These are phyloP conservation scores for Ceratocystis colombiana DNA, from an alignment of 2,329 filamentous ascomycete species.

Conservation along the genomic window DNA sequence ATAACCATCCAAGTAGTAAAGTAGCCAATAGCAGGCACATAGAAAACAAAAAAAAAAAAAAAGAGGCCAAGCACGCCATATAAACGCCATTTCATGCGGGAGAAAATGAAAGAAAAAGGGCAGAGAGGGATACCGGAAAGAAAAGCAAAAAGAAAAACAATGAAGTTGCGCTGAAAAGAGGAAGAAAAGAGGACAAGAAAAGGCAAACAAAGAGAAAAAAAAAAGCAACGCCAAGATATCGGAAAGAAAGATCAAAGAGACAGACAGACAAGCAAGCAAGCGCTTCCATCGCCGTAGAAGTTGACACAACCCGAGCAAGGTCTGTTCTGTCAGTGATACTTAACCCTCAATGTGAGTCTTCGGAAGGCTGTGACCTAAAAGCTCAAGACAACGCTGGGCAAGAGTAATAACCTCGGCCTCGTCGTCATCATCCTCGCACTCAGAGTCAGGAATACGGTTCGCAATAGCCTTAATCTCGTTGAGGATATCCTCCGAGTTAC, in stretches of 20 bases:
- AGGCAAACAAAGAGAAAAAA: constrained; percentile 14
- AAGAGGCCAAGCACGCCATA: constrained; percentile 14
- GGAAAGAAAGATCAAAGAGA: neutral
- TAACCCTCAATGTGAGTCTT: constrained; percentile 77
- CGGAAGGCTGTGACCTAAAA: constrained; percentile 64
- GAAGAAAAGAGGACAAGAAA: constrained; percentile 26
- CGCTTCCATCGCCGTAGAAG: too few species aligned
- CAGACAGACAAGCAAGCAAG: constrained; percentile 6
- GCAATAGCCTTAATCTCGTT: constrained; percentile 86
- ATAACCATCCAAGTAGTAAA: neutral
- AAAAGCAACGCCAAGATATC: constrained; percentile 1
- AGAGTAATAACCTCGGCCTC: constrained; percentile 88
- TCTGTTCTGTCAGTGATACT: constrained; percentile 21
- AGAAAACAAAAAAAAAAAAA: neutral
- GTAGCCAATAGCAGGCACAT: neutral
- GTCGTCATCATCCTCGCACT: constrained; percentile 63
- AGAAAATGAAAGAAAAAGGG: constrained; percentile 9
- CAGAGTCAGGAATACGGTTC: constrained; percentile 68
- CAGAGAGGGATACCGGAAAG: neutral
- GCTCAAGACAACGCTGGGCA: constrained; percentile 78
- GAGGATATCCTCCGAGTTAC: constrained; percentile 82
- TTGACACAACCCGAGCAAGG: neutral
- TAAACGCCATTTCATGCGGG: constrained; percentile 24
- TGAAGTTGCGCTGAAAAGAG: constrained; percentile 21
- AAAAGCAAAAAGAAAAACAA: neutral